These are phyloP conservation scores for Fusarium pseudoanthophilum DNA, from an alignment of 2,329 filamentous ascomycete species.

Conservation along the genomic window DNA sequence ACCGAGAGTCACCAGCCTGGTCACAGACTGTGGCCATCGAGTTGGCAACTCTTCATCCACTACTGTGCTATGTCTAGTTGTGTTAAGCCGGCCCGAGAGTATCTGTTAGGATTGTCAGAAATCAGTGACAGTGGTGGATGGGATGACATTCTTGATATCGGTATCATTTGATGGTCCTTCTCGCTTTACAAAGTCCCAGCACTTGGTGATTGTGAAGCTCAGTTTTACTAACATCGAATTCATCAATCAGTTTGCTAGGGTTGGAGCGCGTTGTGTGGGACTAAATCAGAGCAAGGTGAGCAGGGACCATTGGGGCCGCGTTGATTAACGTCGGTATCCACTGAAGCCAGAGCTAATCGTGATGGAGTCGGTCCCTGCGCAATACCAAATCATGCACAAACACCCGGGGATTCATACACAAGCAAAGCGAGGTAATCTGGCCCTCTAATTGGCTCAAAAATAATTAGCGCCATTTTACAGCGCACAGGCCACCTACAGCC, in stretches of 20 bases:
- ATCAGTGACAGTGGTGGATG: background rate
- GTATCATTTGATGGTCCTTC: background rate
- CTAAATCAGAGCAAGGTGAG: slow-evolving; percentile 10
- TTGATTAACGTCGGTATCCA: slow-evolving; percentile 29
- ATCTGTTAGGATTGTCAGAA: background rate
- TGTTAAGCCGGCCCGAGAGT: background rate
- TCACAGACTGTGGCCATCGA: slow-evolving; percentile 20
- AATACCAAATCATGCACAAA: no score
- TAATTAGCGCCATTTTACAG: no score
- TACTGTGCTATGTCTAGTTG: background rate
- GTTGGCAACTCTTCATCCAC: slow-evolving; percentile 27
- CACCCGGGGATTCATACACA: no score
- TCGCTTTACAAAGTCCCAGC: background rate
- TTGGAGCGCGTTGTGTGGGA: slow-evolving; percentile 6
- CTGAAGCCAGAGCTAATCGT: slow-evolving; percentile 30
- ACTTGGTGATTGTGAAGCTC: background rate
- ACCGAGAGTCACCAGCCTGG: slow-evolving; percentile 5
- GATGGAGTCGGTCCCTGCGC: slow-evolving; percentile 19
- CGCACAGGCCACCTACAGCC: no score
- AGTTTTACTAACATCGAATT: background rate
- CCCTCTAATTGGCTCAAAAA: no score
- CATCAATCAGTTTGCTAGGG: background rate
- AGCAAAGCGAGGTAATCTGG: no score
- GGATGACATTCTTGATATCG: background rate
- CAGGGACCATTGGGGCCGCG: slow-evolving; percentile 30